Base-by-base conservation (phyloP, 768 basidiomycete genomes). In the Lentinula edodes region DNA sequence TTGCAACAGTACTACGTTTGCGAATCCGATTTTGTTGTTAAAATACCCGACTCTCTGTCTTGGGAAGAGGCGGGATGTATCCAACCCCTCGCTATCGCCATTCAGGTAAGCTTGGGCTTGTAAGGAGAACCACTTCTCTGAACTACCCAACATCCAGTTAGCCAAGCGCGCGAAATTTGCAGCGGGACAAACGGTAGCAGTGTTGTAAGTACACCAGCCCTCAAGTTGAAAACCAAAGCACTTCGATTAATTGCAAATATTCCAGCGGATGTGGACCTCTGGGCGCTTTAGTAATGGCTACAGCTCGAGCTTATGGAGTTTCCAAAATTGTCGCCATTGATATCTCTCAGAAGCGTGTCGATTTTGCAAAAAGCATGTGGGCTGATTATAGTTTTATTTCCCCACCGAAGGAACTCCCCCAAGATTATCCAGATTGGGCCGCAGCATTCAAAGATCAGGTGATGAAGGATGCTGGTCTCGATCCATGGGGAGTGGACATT, bases 11-110 rank as follows among this genome's bases (percentile, higher is more conserved):
- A 65, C 45, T 65, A 64, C 18, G 62, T 58, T 13, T 65, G 64
- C 39, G 65, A 63, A 39, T 61, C 62, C 5, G 66, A 64, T 20
- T 63, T 61, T 52, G 42, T 55, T 18, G 62, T 67, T 10, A 67
- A 67, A 38, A 61, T 67, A 6, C 66, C 66, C 39, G 62, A 65
- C 18, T 51, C 62, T 20, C 16, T 67, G 6, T 54, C 65, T 18
- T 67, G 66, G 66, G 62, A 65, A 52, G 62, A 65, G 52, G 66
- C 65, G 16, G 66, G 66, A 16, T 67, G 66, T 51, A 67, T 67
- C 28, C 65, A 67, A 45, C 66, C 66, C 23, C 56, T 67, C 9
- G 66, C 66, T 36, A 61, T 67, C 8, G 65, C 64, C 6, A 60
- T 67, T 32, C 64, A 63, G 39, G 62, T 62, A 39, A n/a, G 43